Percentiles rank a stretch among this genome's conserved stretches.
Evolutionary conservation across 306 rosid species (phyloP).

Genomic region (Malus domestica): DNA sequence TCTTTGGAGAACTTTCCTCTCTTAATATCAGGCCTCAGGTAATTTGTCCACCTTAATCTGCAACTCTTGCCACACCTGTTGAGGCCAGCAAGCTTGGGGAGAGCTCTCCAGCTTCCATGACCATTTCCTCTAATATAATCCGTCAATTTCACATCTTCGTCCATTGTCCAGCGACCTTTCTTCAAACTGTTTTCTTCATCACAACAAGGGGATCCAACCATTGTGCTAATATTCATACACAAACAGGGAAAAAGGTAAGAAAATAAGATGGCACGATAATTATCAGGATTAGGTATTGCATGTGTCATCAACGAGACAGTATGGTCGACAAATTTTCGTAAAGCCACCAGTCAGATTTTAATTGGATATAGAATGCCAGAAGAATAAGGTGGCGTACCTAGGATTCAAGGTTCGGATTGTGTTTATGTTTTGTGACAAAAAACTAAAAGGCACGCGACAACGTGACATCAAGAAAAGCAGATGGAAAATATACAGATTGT

Average conservation of each 20-base stretch:
- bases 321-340: background rate
- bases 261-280: slow-evolving; percentile 10
- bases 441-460: background rate
- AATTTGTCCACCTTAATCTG: slow-evolving; percentile 80
- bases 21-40: slow-evolving; percentile 83
- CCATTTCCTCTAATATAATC: slow-evolving; percentile 53
- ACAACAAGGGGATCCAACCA: slow-evolving; percentile 80
- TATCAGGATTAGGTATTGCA: slow-evolving; percentile 46
- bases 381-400: slow-evolving; percentile 1
- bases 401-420: background rate
- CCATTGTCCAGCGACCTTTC: slow-evolving; percentile 97
- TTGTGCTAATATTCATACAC: slow-evolving; percentile 3
- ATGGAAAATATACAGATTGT: background rate
- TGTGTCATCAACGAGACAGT: slow-evolving; percentile 21
- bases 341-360: background rate
- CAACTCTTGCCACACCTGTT: slow-evolving; percentile 94
- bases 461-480: background rate
- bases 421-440: background rate
- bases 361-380: background rate
- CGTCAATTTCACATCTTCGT: slow-evolving; percentile 67
- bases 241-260: background rate
- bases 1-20: slow-evolving; percentile 77
- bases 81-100: slow-evolving; percentile 74
- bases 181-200: slow-evolving; percentile 46
- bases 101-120: slow-evolving; percentile 79